These are phyloP conservation scores for Mycogone perniciosa DNA, from an alignment of 2,329 filamentous ascomycete species.

Conservation along the genomic window DNA sequence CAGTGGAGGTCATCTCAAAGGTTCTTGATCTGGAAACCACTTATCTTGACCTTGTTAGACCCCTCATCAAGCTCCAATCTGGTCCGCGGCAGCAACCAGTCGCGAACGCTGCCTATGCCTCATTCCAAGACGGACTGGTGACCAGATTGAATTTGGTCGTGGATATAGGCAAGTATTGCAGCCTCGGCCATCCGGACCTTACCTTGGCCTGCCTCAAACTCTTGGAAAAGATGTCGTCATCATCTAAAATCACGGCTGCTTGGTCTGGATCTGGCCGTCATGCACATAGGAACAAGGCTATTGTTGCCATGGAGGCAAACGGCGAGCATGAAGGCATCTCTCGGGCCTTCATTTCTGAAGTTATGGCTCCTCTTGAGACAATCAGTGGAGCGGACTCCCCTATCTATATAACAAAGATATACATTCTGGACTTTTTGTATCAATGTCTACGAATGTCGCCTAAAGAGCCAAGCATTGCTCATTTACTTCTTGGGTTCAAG, in stretches of 20 bases:
- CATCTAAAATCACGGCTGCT: constrained; percentile 68
- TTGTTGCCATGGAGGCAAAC: constrained; percentile 79
- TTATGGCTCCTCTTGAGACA: constrained; percentile 65
- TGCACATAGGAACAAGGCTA: constrained; percentile 71
- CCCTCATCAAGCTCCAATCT: constrained; percentile 63
- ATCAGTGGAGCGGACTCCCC: constrained; percentile 62
- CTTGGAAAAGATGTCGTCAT: constrained; percentile 79
- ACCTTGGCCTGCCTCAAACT: constrained; percentile 75
- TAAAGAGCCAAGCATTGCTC: constrained; percentile 77
- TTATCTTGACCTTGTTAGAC: constrained; percentile 82
- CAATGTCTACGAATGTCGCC: constrained; percentile 70
- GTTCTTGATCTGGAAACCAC: constrained; percentile 85
- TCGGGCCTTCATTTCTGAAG: constrained; percentile 61
- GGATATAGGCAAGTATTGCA: constrained; percentile 79
- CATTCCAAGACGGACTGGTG: constrained; percentile 85
- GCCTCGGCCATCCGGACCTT: constrained; percentile 73
- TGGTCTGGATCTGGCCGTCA: constrained; percentile 56
- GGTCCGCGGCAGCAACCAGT: constrained; percentile 55
- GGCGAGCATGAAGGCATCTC: constrained; percentile 76
- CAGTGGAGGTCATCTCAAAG: constrained; percentile 76
- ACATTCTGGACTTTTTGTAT: constrained; percentile 79
- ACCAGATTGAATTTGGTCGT: constrained; percentile 73
- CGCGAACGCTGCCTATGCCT: constrained; percentile 65
- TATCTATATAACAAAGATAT: constrained; percentile 74
- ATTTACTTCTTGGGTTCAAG: constrained; percentile 81